A percentile compares a stretch with the other conserved stretches of the same genome.
phyloP scores from a whole-genome alignment of 2,329 filamentous ascomycete species.

The Alternaria sp. region DNA sequence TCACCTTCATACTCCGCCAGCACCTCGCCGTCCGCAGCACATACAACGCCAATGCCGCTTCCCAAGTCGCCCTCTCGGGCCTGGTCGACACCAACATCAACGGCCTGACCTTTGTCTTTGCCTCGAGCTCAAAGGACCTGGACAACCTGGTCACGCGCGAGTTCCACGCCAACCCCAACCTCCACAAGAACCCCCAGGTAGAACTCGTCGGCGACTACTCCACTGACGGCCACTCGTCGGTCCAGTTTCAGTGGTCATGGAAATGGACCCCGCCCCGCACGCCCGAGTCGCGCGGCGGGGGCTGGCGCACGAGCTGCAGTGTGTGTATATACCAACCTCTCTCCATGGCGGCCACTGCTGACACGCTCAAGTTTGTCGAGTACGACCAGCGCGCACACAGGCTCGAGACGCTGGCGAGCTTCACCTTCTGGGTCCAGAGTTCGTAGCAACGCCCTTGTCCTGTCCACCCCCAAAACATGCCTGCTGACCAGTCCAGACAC shows the following conservation, averaged over 20 bases:
- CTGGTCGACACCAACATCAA: conserved; percentile 77
- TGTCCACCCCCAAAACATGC: background rate
- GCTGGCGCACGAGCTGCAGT: conserved; percentile 96
- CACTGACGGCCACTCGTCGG: conserved; percentile 81
- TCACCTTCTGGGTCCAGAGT: conserved; percentile 95
- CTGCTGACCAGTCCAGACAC: conserved; percentile 46
- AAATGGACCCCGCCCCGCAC: conserved; percentile 91
- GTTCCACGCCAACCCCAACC: conserved; percentile 94
- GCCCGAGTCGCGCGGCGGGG: conserved; percentile 82
- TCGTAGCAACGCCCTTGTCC: conserved; percentile 41
- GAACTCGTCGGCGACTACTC: conserved; percentile 91
- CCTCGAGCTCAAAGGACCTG: conserved; percentile 83
- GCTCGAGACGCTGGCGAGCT: conserved; percentile 85
- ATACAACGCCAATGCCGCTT: conserved; percentile 54
- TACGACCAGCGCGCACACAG: conserved; percentile 94
- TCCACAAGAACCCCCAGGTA: conserved; percentile 97
- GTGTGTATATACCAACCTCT: conserved; percentile 58
- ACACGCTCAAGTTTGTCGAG: conserved; percentile 79
- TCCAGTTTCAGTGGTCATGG: conserved; percentile 95
- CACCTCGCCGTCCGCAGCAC: conserved; percentile 55
- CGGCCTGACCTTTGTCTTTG: conserved; percentile 91
- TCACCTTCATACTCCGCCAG: conserved; percentile 82
- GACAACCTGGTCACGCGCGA: conserved; percentile 94
- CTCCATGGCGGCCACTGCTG: conserved; percentile 21
- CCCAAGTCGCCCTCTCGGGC: conserved; percentile 55